A percentile compares a stretch with the other conserved stretches of the same genome.
phyloP scores from a whole-genome alignment of 768 basidiomycete species.

The Bullera alba region DNA sequence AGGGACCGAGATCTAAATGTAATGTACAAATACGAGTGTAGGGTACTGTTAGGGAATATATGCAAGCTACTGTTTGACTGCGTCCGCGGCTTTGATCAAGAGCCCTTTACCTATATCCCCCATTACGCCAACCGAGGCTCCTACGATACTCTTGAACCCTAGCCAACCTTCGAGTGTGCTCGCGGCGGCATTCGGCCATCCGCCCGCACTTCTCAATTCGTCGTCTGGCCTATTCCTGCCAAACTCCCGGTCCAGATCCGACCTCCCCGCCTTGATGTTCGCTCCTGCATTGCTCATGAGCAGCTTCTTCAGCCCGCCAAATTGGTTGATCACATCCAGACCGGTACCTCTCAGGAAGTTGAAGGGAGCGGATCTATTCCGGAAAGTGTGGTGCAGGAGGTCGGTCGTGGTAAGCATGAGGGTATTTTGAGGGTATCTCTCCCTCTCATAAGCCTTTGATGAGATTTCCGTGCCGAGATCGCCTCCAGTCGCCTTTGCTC shows the following conservation, averaged over 20 bases:
- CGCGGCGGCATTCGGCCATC: constrained; percentile 27
- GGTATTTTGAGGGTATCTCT: constrained; percentile 81
- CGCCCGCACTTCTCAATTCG: constrained; percentile 5
- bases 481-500: constrained; percentile 57
- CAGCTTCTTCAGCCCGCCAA: constrained; percentile 71
- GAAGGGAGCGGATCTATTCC: constrained; percentile 58
- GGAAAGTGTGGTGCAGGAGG: constrained; percentile 82
- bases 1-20: constrained; percentile 15
- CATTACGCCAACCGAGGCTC: constrained; percentile 21
- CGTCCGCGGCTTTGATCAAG: constrained; percentile 8
- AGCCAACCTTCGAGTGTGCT: constrained; percentile 38
- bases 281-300: constrained; percentile 76
- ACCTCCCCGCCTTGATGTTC: not conserved
- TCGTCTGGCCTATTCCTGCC: constrained; percentile 15
- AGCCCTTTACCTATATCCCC: constrained; percentile 17
- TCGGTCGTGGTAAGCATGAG: constrained; percentile 74
- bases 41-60: no score
- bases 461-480: constrained; percentile 79
- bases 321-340: constrained; percentile 82
- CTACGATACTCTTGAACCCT: constrained; percentile 25
- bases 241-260: constrained; percentile 9
- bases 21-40: no score
- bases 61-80: no score
- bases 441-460: constrained; percentile 67
- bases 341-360: constrained; percentile 86